A percentile compares a stretch with the other conserved stretches of the same genome.
These are phyloP conservation scores for Eimeria necatrix DNA, from an alignment of 169 alveolate genomes.

Conservation along the genomic window DNA sequence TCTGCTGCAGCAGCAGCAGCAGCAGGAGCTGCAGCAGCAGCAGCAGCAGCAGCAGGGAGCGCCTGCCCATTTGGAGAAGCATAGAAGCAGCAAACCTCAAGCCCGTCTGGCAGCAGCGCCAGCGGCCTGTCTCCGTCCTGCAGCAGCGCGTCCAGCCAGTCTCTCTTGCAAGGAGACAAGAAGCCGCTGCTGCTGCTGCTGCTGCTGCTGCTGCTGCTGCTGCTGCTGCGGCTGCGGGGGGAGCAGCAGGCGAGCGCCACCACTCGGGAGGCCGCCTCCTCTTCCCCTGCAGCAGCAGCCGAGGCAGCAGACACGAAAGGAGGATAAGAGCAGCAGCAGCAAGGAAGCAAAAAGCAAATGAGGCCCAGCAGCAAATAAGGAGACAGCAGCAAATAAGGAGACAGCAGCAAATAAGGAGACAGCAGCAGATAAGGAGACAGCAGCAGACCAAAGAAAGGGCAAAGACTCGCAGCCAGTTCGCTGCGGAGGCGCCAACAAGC, in stretches of 20 bases:
- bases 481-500: background rate
- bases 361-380: background rate
- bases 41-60: background rate
- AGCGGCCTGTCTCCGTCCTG: constrained; percentile 26
- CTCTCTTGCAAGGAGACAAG: background rate
- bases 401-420: constrained; percentile 18
- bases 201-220: background rate
- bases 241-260: constrained; percentile 8
- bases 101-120: constrained; percentile 20
- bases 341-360: background rate
- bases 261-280: background rate
- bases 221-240: background rate
- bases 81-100: constrained; percentile 18
- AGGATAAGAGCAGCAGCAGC: background rate
- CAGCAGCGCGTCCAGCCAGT: constrained; percentile 46
- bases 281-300: constrained; percentile 17
- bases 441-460: background rate
- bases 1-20: background rate
- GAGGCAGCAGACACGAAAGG: background rate
- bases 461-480: background rate
- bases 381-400: background rate
- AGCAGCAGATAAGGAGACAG: background rate
- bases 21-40: constrained; percentile 4
- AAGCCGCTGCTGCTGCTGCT: background rate
- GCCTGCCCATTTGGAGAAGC: background rate